Percentiles rank a stretch among this genome's conserved stretches.
Conservation (phyloP, 75 land plant genomes). For the Pseudotsuga menziesii region DNA sequence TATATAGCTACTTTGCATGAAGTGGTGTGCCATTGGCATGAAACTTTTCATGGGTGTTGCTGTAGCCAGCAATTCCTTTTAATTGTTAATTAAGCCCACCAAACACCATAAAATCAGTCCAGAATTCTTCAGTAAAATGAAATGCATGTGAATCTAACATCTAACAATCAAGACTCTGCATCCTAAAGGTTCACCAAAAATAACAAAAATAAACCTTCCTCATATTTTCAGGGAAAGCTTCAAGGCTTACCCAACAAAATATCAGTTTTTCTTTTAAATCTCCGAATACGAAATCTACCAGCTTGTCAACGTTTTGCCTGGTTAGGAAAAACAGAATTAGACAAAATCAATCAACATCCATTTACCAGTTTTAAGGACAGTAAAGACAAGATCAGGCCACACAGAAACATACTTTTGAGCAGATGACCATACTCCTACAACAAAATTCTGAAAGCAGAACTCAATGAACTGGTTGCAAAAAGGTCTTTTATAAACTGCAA, state of each 20-base stretch:
- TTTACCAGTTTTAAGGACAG: neutral
- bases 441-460: conserved; percentile 79
- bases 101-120: too few species aligned
- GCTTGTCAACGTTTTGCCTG: conserved; percentile 49
- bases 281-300: conserved; percentile 51
- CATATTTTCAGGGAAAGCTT: too few species aligned
- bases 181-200: too few species aligned
- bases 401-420: conserved; percentile 36
- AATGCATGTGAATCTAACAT: too few species aligned
- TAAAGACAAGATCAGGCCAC: neutral
- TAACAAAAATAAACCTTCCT: too few species aligned
- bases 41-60: too few species aligned
- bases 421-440: conserved; percentile 86
- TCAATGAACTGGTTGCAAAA: conserved; percentile 59
- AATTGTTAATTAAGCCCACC: too few species aligned
- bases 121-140: too few species aligned
- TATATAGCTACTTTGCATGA: too few species aligned
- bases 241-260: conserved; percentile 8
- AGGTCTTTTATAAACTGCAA: conserved; percentile 46
- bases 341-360: neutral
- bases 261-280: conserved; percentile 40
- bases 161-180: too few species aligned
- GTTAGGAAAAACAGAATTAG: neutral
- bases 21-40: too few species aligned
- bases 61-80: too few species aligned